Evolutionary conservation across 306 rosid genomes (phyloP).

Genomic region (Spatholobus suberectus): DNA sequence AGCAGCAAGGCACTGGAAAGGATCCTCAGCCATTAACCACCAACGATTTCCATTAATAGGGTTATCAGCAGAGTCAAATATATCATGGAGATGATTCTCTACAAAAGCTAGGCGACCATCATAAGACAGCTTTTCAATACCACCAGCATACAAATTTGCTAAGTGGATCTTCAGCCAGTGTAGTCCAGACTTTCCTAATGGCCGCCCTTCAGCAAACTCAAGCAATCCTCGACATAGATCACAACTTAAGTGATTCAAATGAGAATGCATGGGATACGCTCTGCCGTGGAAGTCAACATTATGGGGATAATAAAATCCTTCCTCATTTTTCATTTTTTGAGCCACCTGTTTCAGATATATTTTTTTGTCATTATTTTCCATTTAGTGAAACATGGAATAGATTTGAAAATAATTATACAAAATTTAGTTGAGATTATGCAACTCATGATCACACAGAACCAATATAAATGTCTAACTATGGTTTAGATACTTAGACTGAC

Average conservation of each 20-base stretch:
- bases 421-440: neutral
- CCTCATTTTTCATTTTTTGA: slow-evolving; percentile 75
- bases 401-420: neutral
- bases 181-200: slow-evolving; percentile 72
- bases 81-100: slow-evolving; percentile 64
- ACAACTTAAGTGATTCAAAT: slow-evolving; percentile 84
- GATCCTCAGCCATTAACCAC: slow-evolving; percentile 92
- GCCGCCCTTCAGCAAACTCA: slow-evolving; percentile 84
- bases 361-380: slow-evolving; percentile 27
- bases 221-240: slow-evolving; percentile 88
- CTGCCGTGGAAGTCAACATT: slow-evolving; percentile 89
- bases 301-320: slow-evolving; percentile 87
- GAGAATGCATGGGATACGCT: slow-evolving; percentile 91
- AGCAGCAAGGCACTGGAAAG: slow-evolving; percentile 86
- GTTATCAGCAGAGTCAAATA: slow-evolving; percentile 76
- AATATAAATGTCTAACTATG: neutral
- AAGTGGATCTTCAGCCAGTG: slow-evolving; percentile 81
- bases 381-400: slow-evolving; percentile 22
- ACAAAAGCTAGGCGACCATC: slow-evolving; percentile 76
- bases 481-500: neutral
- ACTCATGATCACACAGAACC: neutral
- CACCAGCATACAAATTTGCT: slow-evolving; percentile 73
- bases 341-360: slow-evolving; percentile 67
- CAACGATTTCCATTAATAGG: slow-evolving; percentile 77
- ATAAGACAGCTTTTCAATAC: slow-evolving; percentile 79